Evolutionary conservation across 2,329 filamentous ascomycete species (phyloP).

Genomic region (Ophiosphaerella herpotricha): DNA sequence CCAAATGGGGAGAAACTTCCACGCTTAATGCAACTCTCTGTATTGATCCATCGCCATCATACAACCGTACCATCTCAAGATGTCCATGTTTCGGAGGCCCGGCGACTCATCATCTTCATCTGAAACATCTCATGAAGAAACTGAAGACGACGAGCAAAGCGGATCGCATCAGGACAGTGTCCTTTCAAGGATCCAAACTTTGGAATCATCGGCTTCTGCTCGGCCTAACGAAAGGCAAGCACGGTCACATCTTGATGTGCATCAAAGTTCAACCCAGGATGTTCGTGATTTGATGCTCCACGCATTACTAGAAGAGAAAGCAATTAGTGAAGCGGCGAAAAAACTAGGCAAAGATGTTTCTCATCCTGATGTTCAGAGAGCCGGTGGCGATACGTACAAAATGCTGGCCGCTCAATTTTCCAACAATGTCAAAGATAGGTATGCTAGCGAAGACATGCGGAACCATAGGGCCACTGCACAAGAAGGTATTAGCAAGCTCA

Average conservation of each 20-base stretch:
- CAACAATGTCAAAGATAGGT: conserved; percentile 43
- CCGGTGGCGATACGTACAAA: conserved; percentile 47
- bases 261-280: conserved; percentile 29
- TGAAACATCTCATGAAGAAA: conserved; percentile 26
- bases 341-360: conserved; percentile 37
- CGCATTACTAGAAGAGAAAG: conserved; percentile 52
- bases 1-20: neutral
- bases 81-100: conserved; percentile 43
- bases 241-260: conserved; percentile 16
- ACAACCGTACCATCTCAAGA: conserved; percentile 8
- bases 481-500: conserved; percentile 44
- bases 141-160: conserved; percentile 23
- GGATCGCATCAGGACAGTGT: conserved; percentile 19
- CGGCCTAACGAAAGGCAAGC: conserved; percentile 9
- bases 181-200: conserved; percentile 35
- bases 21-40: neutral
- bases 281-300: conserved; percentile 50
- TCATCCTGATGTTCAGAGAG: conserved; percentile 44
- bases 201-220: conserved; percentile 29
- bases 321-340: conserved; percentile 45
- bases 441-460: conserved; percentile 47
- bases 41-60: conserved; percentile 1
- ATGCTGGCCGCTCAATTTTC: conserved; percentile 45
- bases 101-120: conserved; percentile 40
- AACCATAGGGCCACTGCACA: conserved; percentile 40